These are phyloP conservation scores for Sarocladium strictum DNA, from an alignment of 2,329 filamentous ascomycete species.

Conservation along the genomic window DNA sequence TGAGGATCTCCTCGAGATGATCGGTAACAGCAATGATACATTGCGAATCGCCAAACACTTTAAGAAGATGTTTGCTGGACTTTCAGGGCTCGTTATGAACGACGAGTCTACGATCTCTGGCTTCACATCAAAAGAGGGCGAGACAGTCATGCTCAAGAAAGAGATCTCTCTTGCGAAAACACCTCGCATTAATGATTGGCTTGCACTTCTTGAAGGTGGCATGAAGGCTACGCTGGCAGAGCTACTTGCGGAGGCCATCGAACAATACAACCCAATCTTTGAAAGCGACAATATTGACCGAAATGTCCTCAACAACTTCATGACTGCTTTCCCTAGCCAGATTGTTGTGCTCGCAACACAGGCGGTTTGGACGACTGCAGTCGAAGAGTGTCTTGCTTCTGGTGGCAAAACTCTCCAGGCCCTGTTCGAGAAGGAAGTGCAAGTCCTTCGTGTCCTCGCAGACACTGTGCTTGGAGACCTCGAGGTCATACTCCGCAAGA, in stretches of 20 bases:
- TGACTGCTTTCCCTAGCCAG: conserved; percentile 81
- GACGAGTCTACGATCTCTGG: conserved; percentile 85
- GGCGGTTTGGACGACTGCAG: conserved; percentile 84
- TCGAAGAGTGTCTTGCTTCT: conserved; percentile 68
- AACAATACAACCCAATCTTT: conserved; percentile 76
- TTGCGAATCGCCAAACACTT: conserved; percentile 96
- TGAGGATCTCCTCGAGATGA: conserved; percentile 96
- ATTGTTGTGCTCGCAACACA: conserved; percentile 94
- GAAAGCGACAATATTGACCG: conserved; percentile 63
- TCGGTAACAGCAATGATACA: conserved; percentile 98
- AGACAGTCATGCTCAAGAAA: conserved; percentile 79
- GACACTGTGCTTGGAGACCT: conserved; percentile 86
- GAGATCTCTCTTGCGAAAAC: conserved; percentile 90
- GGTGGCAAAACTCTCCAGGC: conserved; percentile 64
- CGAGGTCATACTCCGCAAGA: conserved; percentile 81
- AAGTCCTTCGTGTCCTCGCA: conserved; percentile 79
- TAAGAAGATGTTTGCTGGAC: conserved; percentile 99
- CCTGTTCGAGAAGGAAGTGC: conserved; percentile 76
- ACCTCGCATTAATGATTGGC: conserved; percentile 97
- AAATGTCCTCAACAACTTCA: conserved; percentile 69
- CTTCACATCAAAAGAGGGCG: conserved; percentile 92
- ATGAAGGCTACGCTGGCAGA: conserved; percentile 96
- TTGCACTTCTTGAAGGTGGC: conserved; percentile 82
- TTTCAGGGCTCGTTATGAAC: conserved; percentile 85
- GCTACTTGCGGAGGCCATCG: conserved; percentile 77